These are phyloP conservation scores for Ustilago sp. DNA, from an alignment of 1,284 basidiomycete species.

Conservation along the genomic window DNA sequence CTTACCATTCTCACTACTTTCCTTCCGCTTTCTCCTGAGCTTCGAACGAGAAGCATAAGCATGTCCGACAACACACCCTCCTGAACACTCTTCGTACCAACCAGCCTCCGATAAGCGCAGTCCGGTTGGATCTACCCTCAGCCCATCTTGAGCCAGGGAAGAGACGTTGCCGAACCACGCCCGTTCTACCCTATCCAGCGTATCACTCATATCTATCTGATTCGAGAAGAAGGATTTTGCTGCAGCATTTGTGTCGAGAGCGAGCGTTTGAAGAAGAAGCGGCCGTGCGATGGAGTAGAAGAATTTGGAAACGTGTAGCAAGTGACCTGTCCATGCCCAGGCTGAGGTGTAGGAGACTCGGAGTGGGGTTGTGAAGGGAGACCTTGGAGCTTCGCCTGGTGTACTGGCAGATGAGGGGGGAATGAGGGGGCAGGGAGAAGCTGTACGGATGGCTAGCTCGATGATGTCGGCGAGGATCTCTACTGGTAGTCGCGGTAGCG, in stretches of 20 bases:
- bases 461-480: conserved; percentile 43
- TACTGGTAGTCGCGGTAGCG: conserved; percentile 17
- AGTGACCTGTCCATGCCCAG: conserved; percentile 17
- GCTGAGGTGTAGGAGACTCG: conserved; percentile 12
- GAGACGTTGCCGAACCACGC: conserved; percentile 46
- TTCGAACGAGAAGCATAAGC: conserved; percentile 32
- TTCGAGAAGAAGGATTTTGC: conserved; percentile 12
- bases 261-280: conserved; percentile 34
- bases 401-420: not conserved
- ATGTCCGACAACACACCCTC: conserved; percentile 47
- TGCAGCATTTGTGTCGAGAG: conserved; percentile 17
- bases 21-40: not conserved
- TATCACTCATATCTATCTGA: not conserved
- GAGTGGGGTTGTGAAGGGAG: conserved; percentile 25
- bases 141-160: not conserved
- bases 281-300: conserved; percentile 29
- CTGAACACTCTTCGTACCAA: conserved; percentile 44
- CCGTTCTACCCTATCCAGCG: conserved; percentile 7
- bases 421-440: conserved; percentile 18
- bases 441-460: conserved; percentile 35
- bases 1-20: not conserved
- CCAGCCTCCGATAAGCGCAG: conserved; percentile 28
- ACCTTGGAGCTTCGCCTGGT: not conserved
- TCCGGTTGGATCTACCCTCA: conserved; percentile 16
- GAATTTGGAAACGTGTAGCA: conserved; percentile 35